Base-by-base conservation (phyloP, 2,329 filamentous ascomycete species). In the Botrytis aclada region DNA sequence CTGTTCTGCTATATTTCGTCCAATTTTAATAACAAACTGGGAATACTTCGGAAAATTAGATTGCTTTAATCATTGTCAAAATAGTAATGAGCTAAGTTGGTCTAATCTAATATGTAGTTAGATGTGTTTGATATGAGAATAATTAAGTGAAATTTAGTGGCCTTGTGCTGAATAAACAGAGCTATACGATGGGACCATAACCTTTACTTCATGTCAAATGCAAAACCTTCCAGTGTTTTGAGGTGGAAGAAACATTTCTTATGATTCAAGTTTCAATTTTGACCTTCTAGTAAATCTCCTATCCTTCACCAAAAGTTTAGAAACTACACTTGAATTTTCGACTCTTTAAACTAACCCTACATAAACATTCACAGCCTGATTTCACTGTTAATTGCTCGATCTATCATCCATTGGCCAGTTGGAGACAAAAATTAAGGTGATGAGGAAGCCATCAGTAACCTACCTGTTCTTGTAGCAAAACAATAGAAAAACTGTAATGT, bases 351-450 rank as follows among this genome's bases (percentile, higher is more conserved):
- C 4, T 29, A n/a, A 29, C 14, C 51, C 18, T 29, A 18, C 2
- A 56, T 18, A 9, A 14, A 18, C 14, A 29, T 18, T 3, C 0
- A 29, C 3, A 4, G 14, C 14, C 51, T 29, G 6, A 29, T 8
- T 56, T 18, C 14, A 29, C 6, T 29, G n/a, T 18, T 56, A 9
- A 56, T 4, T 56, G 14, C n/a, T 56, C 6, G 7, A 56, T 29
- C n/a, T 56, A n/a, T 3, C 14, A 18, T 4, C 14, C 0, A 29
- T 29, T 29, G 1, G 29, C 3, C 3, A 29, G 3, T 2, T 29
- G 3, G 14, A 0, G 18, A 18, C 10, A 12, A 0, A 56, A 4
- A 3, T 9, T 3, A 29, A 8, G 14, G 7, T 16, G 6, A 56
- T 56, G n/a, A 29, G 51, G 6, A 56, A 18, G 8, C 14, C 51